Percentiles rank a stretch among this genome's conserved stretches.
Evolutionary conservation across 805 yeast species (phyloP).

Genomic region (Saccharomyces jurei): DNA sequence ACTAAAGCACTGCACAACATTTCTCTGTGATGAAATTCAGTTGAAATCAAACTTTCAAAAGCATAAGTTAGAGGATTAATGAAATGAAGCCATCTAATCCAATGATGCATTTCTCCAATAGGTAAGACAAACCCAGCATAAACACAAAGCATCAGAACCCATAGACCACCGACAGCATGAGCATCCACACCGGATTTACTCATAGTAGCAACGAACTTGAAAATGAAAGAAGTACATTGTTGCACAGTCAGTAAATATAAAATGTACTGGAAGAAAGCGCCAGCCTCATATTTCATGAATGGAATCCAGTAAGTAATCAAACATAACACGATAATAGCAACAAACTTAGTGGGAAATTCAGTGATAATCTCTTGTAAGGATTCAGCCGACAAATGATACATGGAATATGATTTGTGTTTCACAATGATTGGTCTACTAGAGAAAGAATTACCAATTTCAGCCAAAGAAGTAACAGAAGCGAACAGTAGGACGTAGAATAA

Average conservation of each 20-base stretch:
- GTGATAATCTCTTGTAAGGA: conserved; percentile 49
- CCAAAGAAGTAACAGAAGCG: conserved; percentile 52
- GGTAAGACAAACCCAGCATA: conserved; percentile 48
- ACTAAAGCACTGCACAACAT: conserved; percentile 43
- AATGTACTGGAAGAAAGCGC: conserved; percentile 44
- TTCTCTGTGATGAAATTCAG: conserved; percentile 47
- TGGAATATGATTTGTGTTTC: conserved; percentile 55
- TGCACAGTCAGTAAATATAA: conserved; percentile 40
- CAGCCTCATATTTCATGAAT: conserved; percentile 42
- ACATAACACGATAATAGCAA: conserved; percentile 42
- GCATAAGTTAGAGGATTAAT: conserved; percentile 42
- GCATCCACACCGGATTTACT: conserved; percentile 49
- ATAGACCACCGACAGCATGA: conserved; percentile 46
- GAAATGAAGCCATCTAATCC: conserved; percentile 53
- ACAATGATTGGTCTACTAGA: conserved; percentile 55
- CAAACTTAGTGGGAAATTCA: conserved; percentile 48
- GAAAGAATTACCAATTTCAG: conserved; percentile 53
- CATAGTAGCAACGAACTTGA: conserved; percentile 46
- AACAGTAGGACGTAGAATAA: conserved; percentile 54
- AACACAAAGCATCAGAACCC: conserved; percentile 49
- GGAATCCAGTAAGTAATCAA: conserved; percentile 47
- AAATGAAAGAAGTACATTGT: conserved; percentile 46
- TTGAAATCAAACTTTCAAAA: conserved; percentile 47
- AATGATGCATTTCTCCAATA: conserved; percentile 44
- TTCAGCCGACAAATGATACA: conserved; percentile 60